Evolutionary conservation across 495 filamentous ascomycete genomes (phyloP), one percentile per base, ranked within the genome.

Genomic region (Aspergillus panamensis): DNA sequence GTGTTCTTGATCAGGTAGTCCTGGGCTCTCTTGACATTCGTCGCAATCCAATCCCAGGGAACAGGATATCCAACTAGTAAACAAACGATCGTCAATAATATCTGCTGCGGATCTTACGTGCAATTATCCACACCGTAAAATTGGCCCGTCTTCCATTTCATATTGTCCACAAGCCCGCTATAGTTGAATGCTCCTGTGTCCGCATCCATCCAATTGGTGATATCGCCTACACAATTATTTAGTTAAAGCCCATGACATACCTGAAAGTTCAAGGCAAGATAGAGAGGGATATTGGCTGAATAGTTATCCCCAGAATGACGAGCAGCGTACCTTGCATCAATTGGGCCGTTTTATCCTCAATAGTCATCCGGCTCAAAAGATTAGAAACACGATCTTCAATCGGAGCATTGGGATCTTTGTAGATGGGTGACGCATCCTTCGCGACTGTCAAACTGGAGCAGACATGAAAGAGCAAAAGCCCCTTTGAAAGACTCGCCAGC

Each of bases 161-260:
- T 87, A 63, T 82, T 89, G 61, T 77, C 82, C 31, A 76, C 83
- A 14, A 90, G 72, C 1, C 87, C 87, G 3, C 79, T 79, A 16
- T 78, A 74, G 58, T 90, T 91, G 69, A 87, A 82, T 19, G 69
- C 69, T 51, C 82, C 82, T 16, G 77, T 75, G 0, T 76, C 80
- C 7, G 68, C 71, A 62, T 88, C 78, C 67, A 89, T 78, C 87
- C 86, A 91, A 64, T 89, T 89, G 21, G 78, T 77, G 45, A 91
- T 71, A 66, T 89, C 87, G 31, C 80, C 79, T 79, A 64, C 42
- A 16, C 3, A 37, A 45, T 43, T 6, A 14, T 55, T 53, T 10
- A 51, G 25, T 29, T 20, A 29, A 45, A 47, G 31, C 21, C n/a
- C 20, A 44, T 16, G 1, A 6, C 8, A 40, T 12, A n/a, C 12